phyloP scores from a whole-genome alignment of 2,329 filamentous ascomycete species.

The Fusarium humuli region DNA sequence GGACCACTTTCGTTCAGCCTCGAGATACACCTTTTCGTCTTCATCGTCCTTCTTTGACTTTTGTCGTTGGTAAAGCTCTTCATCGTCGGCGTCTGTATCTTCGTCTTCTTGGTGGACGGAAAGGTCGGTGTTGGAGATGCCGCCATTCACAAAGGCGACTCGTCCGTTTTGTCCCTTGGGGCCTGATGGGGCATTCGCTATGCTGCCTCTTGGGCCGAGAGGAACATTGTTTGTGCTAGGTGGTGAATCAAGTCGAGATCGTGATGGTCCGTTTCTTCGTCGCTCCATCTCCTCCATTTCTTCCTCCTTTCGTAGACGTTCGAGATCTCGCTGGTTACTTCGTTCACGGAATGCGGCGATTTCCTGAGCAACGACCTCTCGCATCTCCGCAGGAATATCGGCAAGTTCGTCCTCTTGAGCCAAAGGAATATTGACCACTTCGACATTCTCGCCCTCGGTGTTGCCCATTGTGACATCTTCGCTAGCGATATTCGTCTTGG shows the following conservation, averaged over 20 bases:
- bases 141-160: constrained; percentile 86
- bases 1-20: constrained; percentile 89
- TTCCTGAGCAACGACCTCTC: constrained; percentile 92
- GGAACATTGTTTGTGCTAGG: constrained; percentile 64
- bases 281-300: constrained; percentile 91
- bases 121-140: constrained; percentile 69
- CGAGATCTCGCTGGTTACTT: constrained; percentile 87
- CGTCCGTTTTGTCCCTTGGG: constrained; percentile 74
- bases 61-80: constrained; percentile 81
- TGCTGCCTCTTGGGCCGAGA: constrained; percentile 57
- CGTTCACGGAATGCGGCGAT: constrained; percentile 95
- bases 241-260: constrained; percentile 79
- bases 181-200: constrained; percentile 79
- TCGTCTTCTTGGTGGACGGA: constrained; percentile 79
- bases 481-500: constrained; percentile 58
- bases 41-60: constrained; percentile 79
- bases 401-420: constrained; percentile 91
- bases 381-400: constrained; percentile 96
- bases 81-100: constrained; percentile 87
- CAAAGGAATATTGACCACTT: constrained; percentile 90
- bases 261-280: constrained; percentile 72
- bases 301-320: constrained; percentile 88
- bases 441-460: constrained; percentile 73
- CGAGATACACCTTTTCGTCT: constrained; percentile 81
- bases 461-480: constrained; percentile 79